Base-by-base conservation (phyloP, 768 basidiomycete genomes). In the Lactarius psammicola region DNA sequence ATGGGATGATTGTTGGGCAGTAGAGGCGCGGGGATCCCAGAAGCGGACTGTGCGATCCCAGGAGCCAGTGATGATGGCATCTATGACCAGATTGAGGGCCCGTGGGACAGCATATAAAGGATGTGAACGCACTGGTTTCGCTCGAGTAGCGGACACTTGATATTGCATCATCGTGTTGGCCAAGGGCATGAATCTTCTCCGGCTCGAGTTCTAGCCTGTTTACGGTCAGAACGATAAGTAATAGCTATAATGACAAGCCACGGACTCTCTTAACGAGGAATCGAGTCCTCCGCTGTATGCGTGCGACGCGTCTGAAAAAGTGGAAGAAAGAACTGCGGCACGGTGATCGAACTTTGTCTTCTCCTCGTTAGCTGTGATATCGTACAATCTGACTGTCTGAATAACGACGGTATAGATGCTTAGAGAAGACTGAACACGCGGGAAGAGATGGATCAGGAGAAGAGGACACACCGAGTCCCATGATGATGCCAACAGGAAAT, bases 41-140 rank as follows among this genome's bases (percentile, higher is more conserved):
- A 95, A 85, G 13, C 89, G 89, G 30, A 98, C 72, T 0, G 92
- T 89, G 56, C 88, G 85, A 74, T 98, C 95, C 94, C 95, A 98
- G 18, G 94, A 95, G 13, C 90, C 94, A 0, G 93, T 89, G 54
- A 98, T 82, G 30, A 98, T 79, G 1, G 78, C 67, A 71, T 90
- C 93, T 95, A 13, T 30, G 0, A 33, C 53, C 51, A 42, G 59
- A 20, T 26, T 34, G 11, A 55, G 46, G 20, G 56, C 54, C 57
- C 1, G 30, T 10, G 31, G 20, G 55, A n/a, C 0, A 11, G 54
- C 38, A 51, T 23, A 6, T n/a, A 11, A 62, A 49, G 30, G 30
- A 28, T 58, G 34, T 40, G 3, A 11, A 79, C 86, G 31, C 34
- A 92, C 93, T 87, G 65, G 82, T 78, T 62, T 88, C 83, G 23